These are phyloP conservation scores for Asterochloris sp. DNA, from an alignment of 139 green algal genomes.

Conservation along the genomic window DNA sequence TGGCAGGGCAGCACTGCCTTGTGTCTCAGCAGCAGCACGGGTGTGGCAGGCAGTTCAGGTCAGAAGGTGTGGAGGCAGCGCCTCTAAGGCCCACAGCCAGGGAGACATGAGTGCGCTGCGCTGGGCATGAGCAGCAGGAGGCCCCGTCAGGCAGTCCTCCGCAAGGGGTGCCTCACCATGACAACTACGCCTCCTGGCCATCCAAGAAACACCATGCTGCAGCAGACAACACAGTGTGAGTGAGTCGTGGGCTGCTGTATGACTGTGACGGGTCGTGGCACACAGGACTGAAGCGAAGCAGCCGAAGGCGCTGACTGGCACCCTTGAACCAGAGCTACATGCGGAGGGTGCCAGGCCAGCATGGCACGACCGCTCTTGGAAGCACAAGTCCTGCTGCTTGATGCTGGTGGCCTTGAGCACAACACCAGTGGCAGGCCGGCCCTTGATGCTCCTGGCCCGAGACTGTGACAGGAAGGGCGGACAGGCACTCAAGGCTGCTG, in stretches of 20 bases:
- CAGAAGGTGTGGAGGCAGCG: too few species aligned
- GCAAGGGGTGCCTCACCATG: constrained; percentile 17
- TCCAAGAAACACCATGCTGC: constrained; percentile 33
- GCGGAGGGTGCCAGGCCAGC: neutral
- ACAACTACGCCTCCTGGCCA: constrained; percentile 40
- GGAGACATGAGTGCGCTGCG: too few species aligned
- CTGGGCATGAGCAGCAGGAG: too few species aligned
- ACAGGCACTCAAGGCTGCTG: neutral
- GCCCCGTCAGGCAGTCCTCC: too few species aligned
- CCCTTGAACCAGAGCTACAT: neutral
- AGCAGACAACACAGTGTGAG: constrained; percentile 25
- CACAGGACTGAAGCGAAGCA: neutral
- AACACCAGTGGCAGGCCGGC: neutral
- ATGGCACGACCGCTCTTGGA: neutral
- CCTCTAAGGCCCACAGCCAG: too few species aligned
- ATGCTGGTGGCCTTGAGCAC: neutral
- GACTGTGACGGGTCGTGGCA: neutral
- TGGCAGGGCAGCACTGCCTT: too few species aligned
- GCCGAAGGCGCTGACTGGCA: neutral
- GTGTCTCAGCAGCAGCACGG: too few species aligned
- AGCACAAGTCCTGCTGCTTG: neutral
- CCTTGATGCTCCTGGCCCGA: too few species aligned
- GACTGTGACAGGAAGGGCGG: too few species aligned
- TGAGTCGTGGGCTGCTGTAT: neutral
- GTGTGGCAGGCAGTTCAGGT: too few species aligned